Base-by-base conservation (phyloP, 345 rosid species). In the Populus euphratica region DNA sequence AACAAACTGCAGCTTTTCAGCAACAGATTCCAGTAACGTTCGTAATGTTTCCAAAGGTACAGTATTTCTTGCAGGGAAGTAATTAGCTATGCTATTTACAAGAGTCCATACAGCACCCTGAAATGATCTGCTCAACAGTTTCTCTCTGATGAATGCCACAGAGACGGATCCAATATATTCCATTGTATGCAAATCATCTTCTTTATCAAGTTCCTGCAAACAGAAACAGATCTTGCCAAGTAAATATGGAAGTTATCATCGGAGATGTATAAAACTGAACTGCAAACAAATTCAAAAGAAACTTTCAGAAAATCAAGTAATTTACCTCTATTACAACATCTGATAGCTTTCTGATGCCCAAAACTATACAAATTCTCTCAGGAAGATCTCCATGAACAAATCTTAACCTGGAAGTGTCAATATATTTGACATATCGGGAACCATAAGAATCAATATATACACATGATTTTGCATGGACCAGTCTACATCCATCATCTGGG, bases 401-500 rank as follows among this genome's bases (percentile, higher is more conserved):
- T 79, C 92, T 91, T 83, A 94, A 89, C 81, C 91, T 89, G 71
- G 92, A 87, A 63, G 89, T 87, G 80, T 94, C 90, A 69, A 92
- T 92, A 80, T 70, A 87, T 80, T 90, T 92, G 73, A 89, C 83
- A 76, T 86, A 92, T 64, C 86, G 86, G 71, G 94, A 91, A 72
- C 98, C 98, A 84, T 85, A 84, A 49, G 97, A 86, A 88, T 94
- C 97, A 49, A 94, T 83, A 68, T 83, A 94, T 18, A 91, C 91
- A 79, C 97, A 94, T 50, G 89, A 86, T 80, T 81, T 86, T 68
- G 94, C 92, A 77, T 91, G 93, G 77, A 94, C 87, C 70, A 94
- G 97, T 81, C 96, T 90, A 88, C 98, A 89, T 76, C 97, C 96
- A 79, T 94, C 96, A 77, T 94, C 98, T 73, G 96, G 96, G 81